Conservation (phyloP, 2,329 filamentous ascomycete species). For the Ceratocystis colombiana region DNA sequence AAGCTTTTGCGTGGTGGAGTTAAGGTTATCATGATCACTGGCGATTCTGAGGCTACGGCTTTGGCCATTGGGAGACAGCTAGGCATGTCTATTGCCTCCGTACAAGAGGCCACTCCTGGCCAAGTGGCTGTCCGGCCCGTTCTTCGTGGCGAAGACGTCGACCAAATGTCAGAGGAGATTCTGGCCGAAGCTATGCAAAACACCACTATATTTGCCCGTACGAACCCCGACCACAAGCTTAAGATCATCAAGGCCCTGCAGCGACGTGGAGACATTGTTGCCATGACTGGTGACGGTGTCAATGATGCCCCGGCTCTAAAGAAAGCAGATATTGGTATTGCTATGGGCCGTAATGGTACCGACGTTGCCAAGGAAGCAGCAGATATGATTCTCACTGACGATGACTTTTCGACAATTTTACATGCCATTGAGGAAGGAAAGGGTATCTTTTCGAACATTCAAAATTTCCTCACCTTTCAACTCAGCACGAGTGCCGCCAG, state of each 20-base stretch:
- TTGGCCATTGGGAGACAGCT: constrained; percentile 87
- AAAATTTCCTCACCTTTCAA: constrained; percentile 98
- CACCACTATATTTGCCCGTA: constrained; percentile 90
- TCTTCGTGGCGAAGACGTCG: constrained; percentile 81
- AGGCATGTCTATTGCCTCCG: constrained; percentile 70
- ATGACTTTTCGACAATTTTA: constrained; percentile 84
- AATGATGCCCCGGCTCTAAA: constrained; percentile 96
- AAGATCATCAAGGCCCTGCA: constrained; percentile 92
- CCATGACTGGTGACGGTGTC: constrained; percentile 97
- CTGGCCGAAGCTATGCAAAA: constrained; percentile 74
- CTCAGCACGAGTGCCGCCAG: constrained; percentile 93
- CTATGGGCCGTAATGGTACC: constrained; percentile 89
- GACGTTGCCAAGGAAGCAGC: constrained; percentile 94
- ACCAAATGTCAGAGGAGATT: constrained; percentile 77
- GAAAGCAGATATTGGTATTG: constrained; percentile 94
- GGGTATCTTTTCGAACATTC: constrained; percentile 98
- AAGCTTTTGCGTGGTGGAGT: constrained; percentile 88
- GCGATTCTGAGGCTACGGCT: constrained; percentile 89
- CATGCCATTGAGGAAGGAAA: constrained; percentile 97
- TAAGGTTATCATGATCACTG: constrained; percentile 98
- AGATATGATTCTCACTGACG: constrained; percentile 87
- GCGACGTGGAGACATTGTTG: constrained; percentile 86
- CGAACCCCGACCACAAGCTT: constrained; percentile 94
- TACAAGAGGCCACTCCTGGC: constrained; percentile 41
- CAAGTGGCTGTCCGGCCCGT: constrained; percentile 59